Evolutionary conservation across 2,329 filamentous ascomycete genomes (phyloP), one percentile per base, ranked within the genome.

Genomic region (Pestalotiopsis fici): DNA sequence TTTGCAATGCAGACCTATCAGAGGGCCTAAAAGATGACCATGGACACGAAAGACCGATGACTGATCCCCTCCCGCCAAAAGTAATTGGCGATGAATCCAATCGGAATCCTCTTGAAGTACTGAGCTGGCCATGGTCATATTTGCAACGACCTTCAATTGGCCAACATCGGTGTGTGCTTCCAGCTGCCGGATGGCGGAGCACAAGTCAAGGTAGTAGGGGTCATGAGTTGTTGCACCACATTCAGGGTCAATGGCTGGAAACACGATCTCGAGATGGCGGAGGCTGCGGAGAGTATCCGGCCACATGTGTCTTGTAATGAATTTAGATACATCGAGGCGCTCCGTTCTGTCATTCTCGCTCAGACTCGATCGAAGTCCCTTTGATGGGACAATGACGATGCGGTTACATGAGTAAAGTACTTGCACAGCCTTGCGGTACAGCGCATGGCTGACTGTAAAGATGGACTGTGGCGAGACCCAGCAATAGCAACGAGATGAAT

Each of bases 221-320:
- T 64, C 63, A n/a, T 21, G 12, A 4, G 35, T 21, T 11, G 47
- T 28, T 3, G 11, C 31, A 13, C 6, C 15, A 21, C 9, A 27
- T 25, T 55, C 6, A 12, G 35, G 37, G 23, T 64, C 21, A 21
- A 65, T 47, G n/a, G 56, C 23, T 13, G 68, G 68, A 50, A 70
- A 65, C n/a, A 70, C 37, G 28, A 68, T 50, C 37, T 70, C 68
- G 21, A 68, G 13, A 13, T 59, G 54, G 39, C 67, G 65, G 18
- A 70, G 28, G 62, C 66, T 25, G 23, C 35, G 61, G 27, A 70
- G 68, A n/a, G 65, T 61, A 15, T 64, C 65, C n/a, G 68, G 67
- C 68, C 66, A 70, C 68, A 67, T 69, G 31, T 69, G 66, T 60
- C 68, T 65, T 27, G 68, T 70, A 25, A 70, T 65, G 61, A 70